A percentile compares a stretch with the other conserved stretches of the same genome.
Evolutionary conservation across 1,284 basidiomycete species (phyloP).

Genomic region (Cryptococcus wingfieldii): DNA sequence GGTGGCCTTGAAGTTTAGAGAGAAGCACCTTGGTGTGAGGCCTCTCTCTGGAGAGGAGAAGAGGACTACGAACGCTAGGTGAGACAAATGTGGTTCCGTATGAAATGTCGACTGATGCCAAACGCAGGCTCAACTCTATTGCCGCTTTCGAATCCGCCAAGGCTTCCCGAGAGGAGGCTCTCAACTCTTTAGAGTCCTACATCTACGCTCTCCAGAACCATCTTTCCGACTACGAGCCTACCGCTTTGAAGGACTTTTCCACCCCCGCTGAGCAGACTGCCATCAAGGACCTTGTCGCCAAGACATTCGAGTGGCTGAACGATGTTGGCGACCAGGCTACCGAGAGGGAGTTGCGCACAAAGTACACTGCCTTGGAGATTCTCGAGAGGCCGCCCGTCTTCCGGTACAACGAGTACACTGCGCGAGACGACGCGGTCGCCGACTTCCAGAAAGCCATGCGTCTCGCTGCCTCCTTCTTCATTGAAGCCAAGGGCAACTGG

Average conservation of each 20-base stretch:
- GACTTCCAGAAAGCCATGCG: slow-evolving; percentile 63
- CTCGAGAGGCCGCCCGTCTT: slow-evolving; percentile 71
- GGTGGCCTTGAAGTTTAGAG: slow-evolving; percentile 58
- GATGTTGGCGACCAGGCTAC: slow-evolving; percentile 81
- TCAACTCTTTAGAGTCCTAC: slow-evolving; percentile 87
- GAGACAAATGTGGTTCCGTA: slow-evolving; percentile 8
- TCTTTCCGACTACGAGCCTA: slow-evolving; percentile 58
- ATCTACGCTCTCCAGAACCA: slow-evolving; percentile 85
- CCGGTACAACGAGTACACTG: slow-evolving; percentile 79
- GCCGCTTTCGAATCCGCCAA: slow-evolving; percentile 74
- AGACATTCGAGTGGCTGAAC: slow-evolving; percentile 75
- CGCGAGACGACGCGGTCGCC: slow-evolving; percentile 59
- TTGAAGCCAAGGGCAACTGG: slow-evolving; percentile 64
- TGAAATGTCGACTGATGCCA: background rate
- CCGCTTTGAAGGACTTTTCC: slow-evolving; percentile 75
- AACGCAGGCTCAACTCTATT: slow-evolving; percentile 67
- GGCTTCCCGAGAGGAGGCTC: slow-evolving; percentile 76
- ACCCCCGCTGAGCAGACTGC: slow-evolving; percentile 64
- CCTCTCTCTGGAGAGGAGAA: slow-evolving; percentile 73
- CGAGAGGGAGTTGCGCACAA: slow-evolving; percentile 65
- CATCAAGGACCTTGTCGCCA: slow-evolving; percentile 63
- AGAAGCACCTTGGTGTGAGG: slow-evolving; percentile 60
- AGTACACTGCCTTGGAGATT: slow-evolving; percentile 69
- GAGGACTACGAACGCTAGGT: slow-evolving; percentile 64
- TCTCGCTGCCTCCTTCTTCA: slow-evolving; percentile 67